Conservation (phyloP, 257 asterid genomes). For the Solanum megistacrolobum region DNA sequence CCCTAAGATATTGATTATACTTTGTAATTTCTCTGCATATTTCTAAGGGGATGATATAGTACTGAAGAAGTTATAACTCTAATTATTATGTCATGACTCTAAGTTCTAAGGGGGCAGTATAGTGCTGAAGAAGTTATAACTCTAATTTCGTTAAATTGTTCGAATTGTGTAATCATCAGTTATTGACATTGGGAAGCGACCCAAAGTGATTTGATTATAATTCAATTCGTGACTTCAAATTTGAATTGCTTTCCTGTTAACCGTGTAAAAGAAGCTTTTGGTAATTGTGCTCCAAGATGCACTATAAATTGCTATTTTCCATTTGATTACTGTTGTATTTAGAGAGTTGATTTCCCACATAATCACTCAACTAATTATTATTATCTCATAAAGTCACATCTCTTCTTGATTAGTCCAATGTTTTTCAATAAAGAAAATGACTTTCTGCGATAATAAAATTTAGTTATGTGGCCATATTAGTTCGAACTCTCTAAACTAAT, state of each 20-base stretch:
- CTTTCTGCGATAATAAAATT: not conserved
- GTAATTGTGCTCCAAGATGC: not conserved
- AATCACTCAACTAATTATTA: not conserved
- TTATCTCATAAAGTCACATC: not conserved
- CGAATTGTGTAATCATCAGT: not conserved
- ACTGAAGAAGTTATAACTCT: not conserved
- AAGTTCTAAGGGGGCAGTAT: not conserved
- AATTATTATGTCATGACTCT: too few relatives aligned
- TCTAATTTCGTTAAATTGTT: not conserved
- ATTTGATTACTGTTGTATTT: not conserved
- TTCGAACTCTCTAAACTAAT: not conserved
- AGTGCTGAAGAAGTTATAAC: not conserved
- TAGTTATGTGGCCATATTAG: not conserved
- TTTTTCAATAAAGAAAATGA: not conserved
- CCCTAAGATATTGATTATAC: not conserved
- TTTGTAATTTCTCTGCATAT: not conserved
- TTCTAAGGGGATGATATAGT: not conserved
- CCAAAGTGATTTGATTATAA: not conserved
- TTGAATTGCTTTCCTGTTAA: not conserved
- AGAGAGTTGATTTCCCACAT: not conserved
- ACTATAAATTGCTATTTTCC: not conserved
- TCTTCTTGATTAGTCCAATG: not conserved
- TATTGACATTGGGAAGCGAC: not conserved
- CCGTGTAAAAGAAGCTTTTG: not conserved
- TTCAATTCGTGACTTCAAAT: not conserved